Evolutionary conservation across 441 rosid species (phyloP), one percentile per base, ranked within the genome.

Genomic region (Iberis amara): DNA sequence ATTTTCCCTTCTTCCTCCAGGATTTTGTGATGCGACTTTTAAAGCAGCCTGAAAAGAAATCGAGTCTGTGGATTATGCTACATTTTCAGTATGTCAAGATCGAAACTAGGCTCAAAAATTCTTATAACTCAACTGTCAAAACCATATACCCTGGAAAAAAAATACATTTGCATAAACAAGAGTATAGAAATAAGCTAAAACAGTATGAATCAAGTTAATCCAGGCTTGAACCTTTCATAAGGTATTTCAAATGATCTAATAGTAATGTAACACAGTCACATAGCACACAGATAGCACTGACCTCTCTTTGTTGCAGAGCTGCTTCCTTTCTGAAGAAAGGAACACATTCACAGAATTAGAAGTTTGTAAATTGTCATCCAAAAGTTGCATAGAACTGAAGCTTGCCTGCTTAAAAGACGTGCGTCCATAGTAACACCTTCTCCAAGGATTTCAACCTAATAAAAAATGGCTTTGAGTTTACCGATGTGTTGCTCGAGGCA

Each of bases 271-370:
- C 3, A 5, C 3, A 28, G 8, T 9, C 24, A 38, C 14, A 27
- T 33, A 39, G 48, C 6, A 28, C 8, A 45, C 1, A 33, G 45
- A 55, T 47, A 52, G 14, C 40, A 76, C 86, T 27, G 15, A 88
- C 96, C 96, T 85, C 96, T 70, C 81, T 74, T 61, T 85, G 91
- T 61, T 78, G 94, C 72, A 85, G 73, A 61, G 87, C 87, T 66
- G 85, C 88, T 73, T 83, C 97, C 78, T 89, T 89, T 66, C 97
- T 89, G 81, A 51, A 62, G 53, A 57, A 47, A 47, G 57, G 55
- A 55, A 62, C 40, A 59, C 48, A 59, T 27, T 62, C 43, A 32
- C 37, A 43, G 32, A 52, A 66, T 73, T 61, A 73, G 53, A 46
- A 53, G 32, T 4, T 40, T 31, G 33, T 12, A 11, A 30, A 32